phyloP scores from a whole-genome alignment of 306 rosid genomes.

The Macrotyloma uniflorum region DNA sequence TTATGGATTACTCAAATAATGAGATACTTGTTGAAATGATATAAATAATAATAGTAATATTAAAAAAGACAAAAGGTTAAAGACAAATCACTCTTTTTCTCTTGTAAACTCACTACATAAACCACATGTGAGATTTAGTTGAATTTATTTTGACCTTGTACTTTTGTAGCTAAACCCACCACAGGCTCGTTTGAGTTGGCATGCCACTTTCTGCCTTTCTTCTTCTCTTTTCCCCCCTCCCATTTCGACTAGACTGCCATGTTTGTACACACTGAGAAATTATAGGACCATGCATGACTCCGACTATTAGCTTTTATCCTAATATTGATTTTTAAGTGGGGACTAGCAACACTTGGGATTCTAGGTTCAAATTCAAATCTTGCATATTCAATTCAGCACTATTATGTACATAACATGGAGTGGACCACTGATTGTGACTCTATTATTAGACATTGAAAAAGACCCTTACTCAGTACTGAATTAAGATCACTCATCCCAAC shows the following conservation, averaged over 20 bases:
- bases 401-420: background rate
- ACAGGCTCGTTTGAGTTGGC: constrained; percentile 25
- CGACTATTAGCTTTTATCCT: constrained; percentile 11
- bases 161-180: constrained; percentile 6
- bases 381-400: background rate
- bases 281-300: constrained; percentile 9
- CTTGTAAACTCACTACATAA: background rate
- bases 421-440: constrained; percentile 28
- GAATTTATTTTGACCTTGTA: background rate
- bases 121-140: background rate
- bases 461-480: constrained; percentile 9
- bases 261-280: background rate
- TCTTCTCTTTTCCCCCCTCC: background rate
- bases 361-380: constrained; percentile 21
- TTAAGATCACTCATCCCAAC: background rate
- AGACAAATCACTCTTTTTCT: background rate
- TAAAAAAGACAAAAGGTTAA: background rate
- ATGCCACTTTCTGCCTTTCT: background rate
- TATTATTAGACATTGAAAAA: constrained; percentile 7
- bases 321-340: constrained; percentile 22
- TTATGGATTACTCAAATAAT: background rate
- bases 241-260: background rate
- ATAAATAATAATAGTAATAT: background rate
- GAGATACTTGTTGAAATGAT: too few relatives aligned
- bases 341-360: background rate